Evolutionary conservation across 768 basidiomycete species (phyloP), one percentile per base, ranked within the genome.

Genomic region (Rhizopogon roseolus): DNA sequence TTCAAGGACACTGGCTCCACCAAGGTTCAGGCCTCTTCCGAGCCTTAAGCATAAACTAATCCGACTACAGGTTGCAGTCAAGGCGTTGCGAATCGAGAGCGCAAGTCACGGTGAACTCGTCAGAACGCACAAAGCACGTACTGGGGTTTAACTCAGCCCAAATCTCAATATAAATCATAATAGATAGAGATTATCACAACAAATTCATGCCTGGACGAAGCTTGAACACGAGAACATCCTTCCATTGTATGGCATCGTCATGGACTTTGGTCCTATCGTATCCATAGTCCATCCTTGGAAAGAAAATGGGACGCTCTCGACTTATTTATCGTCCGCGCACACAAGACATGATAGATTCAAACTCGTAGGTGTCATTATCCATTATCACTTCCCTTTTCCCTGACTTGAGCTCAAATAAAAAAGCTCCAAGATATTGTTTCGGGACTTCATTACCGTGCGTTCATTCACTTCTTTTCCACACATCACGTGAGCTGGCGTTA

Each of bases 261-360:
- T 53, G 27, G 62, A 61, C 43, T 65, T 56, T 53, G 57, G 64
- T 10, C 60, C 58, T 13, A 58, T 49, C 19, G 41, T 54, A 38
- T 64, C 64, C 2, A 58, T 60, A 57, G 55, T 65, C 16, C 60
- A 50, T 41, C 60, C 63, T 17, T 60, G 62, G 60, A 43, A 56
- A 43, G 57, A 58, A 13, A 54, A 63, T n/a, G 62, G 60, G 22
- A 56, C 48, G 16, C 50, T 63, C 16, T 52, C 41, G 4, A 28
- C 49, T 28, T 63, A 63, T 51, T 14, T 64, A 37, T 53, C 45
- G 7, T 9, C 11, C 17, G 22, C 32, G 3, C 19, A 60, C 51
- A 61, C 54, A 38, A 57, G 57, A 4, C 57, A 58, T 41, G 57
- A 58, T n/a, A 57, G 62, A 50, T 44, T 64, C 22, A 56, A 65